Conservation (phyloP, 78 protist genomes). For the Dictyostelium brefeldianum region DNA sequence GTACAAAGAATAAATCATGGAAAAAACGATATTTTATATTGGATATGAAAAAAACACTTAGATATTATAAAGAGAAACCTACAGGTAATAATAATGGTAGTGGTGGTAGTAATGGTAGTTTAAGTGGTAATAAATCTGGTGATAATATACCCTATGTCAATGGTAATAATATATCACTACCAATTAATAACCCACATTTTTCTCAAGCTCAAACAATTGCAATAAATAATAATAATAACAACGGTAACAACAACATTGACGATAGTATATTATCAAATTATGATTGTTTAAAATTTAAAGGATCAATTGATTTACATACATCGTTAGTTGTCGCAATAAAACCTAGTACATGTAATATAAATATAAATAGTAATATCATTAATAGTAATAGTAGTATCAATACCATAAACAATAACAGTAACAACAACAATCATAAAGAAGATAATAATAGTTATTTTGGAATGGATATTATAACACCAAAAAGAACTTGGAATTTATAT, state of each 20-base stretch:
- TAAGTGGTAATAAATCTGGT: not conserved
- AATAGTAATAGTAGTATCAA: not conserved
- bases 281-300: slow-evolving; percentile 48
- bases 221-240: slow-evolving; percentile 2
- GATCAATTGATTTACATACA: slow-evolving; percentile 53
- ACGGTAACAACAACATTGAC: too few relatives aligned
- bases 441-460: slow-evolving; percentile 45
- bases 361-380: not conserved
- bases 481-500: slow-evolving; percentile 45
- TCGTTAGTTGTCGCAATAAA: slow-evolving; percentile 52
- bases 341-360: slow-evolving; percentile 66
- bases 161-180: slow-evolving; percentile 1
- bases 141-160: not conserved
- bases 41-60: slow-evolving; percentile 37
- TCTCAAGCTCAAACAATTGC: not conserved
- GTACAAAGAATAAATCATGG: slow-evolving; percentile 61
- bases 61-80: slow-evolving; percentile 18
- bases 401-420: not conserved
- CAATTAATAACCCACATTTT: not conserved
- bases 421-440: slow-evolving; percentile 10
- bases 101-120: not conserved
- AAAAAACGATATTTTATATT: slow-evolving; percentile 63
- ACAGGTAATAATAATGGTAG: not conserved
- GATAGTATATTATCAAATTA: not conserved
- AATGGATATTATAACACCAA: slow-evolving; percentile 63